Conservation (phyloP, 2,329 filamentous ascomycete genomes). For the Alternaria alternata region DNA sequence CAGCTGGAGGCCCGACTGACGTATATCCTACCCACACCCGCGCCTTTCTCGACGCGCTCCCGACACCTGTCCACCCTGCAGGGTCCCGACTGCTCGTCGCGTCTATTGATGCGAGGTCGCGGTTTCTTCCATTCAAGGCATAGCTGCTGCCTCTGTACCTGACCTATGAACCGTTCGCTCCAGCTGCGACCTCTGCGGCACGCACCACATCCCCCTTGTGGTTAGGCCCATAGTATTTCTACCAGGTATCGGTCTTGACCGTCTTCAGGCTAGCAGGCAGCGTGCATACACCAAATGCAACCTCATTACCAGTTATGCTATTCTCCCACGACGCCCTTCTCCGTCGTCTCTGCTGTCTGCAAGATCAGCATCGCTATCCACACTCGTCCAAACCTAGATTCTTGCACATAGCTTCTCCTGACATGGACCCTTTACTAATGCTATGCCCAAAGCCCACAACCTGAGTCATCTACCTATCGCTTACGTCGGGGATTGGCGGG, state of each 20-base stretch:
- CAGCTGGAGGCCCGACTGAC: not conserved
- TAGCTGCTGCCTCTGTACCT: constrained; percentile 8
- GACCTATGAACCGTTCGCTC: constrained; percentile 11
- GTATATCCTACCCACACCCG: not conserved
- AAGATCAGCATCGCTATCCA: not conserved
- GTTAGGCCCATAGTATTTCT: constrained; percentile 4
- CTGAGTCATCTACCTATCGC: constrained; percentile 13
- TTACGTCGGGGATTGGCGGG: constrained; percentile 22
- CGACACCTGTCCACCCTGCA: not conserved
- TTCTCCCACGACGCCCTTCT: not conserved
- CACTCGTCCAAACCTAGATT: not conserved
- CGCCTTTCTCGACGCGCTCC: not conserved
- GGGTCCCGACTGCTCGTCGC: not conserved
- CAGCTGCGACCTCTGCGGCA: constrained; percentile 12
- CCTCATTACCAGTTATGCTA: not conserved
- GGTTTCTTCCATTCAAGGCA: not conserved
- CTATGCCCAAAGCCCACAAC: not conserved
- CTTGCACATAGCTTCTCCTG: not conserved
- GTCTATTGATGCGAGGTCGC: not conserved
- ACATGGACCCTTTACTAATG: not conserved
- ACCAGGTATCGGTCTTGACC: constrained; percentile 15
- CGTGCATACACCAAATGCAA: constrained; percentile 10
- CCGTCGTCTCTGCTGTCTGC: not conserved
- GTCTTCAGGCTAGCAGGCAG: constrained; percentile 17
- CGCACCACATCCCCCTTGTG: constrained; percentile 13